Percentiles rank a stretch among this genome's conserved stretches.
Evolutionary conservation across 2,329 filamentous ascomycete genomes (phyloP).

Genomic region (Aspergillus brasiliensis): DNA sequence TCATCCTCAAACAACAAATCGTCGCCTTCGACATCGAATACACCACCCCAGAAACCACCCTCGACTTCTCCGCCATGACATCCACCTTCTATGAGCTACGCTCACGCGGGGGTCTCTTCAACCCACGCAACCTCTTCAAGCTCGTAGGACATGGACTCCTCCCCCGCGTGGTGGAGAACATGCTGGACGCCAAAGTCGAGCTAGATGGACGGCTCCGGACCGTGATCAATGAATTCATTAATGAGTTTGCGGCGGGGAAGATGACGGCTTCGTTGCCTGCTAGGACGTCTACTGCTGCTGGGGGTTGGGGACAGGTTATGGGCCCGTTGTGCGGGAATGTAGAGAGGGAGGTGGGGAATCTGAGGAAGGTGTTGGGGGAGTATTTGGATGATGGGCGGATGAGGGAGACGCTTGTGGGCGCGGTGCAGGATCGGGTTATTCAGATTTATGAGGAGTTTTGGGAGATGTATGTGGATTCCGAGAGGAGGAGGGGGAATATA

Average conservation of each 20-base stretch:
- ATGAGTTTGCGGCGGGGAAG: constrained; percentile 52
- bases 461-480: constrained; percentile 51
- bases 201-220: constrained; percentile 63
- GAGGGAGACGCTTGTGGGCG: constrained; percentile 66
- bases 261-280: constrained; percentile 55
- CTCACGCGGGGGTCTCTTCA: constrained; percentile 66
- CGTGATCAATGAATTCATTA: constrained; percentile 69
- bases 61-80: constrained; percentile 67
- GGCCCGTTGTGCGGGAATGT: constrained; percentile 56
- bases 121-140: constrained; percentile 63
- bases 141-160: constrained; percentile 61
- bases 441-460: constrained; percentile 67
- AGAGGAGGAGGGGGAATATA: constrained; percentile 38
- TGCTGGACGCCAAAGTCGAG: constrained; percentile 71
- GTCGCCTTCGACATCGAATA: constrained; percentile 92
- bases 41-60: constrained; percentile 64
- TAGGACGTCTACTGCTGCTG: constrained; percentile 36
- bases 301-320: constrained; percentile 39
- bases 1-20: constrained; percentile 93
- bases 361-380: constrained; percentile 60
- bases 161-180: constrained; percentile 69
- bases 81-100: constrained; percentile 69
- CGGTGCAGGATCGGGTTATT: constrained; percentile 65
- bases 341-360: constrained; percentile 59
- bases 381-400: constrained; percentile 68